Base-by-base conservation (phyloP, 1,139 yeast genomes). In the Kodamaea sp. region DNA sequence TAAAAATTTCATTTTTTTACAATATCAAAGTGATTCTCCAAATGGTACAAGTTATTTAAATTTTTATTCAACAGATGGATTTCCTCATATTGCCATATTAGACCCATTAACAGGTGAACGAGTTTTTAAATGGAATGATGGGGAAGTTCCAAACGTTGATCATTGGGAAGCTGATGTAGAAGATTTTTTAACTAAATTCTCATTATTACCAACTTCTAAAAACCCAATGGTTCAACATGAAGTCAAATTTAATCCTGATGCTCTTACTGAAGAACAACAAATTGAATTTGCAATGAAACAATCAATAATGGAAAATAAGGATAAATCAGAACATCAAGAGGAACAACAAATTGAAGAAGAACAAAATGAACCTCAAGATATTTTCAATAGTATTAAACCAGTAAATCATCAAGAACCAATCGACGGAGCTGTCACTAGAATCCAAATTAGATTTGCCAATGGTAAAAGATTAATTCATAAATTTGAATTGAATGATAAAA, bases 81-180 rank as follows among this genome's bases (percentile, higher is more conserved):
- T 69, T 54, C 99, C 99, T 1, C 97, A 92, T 57, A 80, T 94
- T 31, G 88, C 97, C 2, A 86, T 94, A 31, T 60, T 94, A 40
- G 99, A 94, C 57, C 97, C 98, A 2, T 78, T 90, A 57, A 92
- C 98, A 0, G 97, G 97, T 9, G 98, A 92, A 61, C 72, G 95
- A 44, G 75, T 88, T 40, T 74, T 75, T 49, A 71, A 70, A 43
- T 90, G 97, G 96, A 52, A 54, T 9, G 75, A 74, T 35, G 79
- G 79, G 9, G 64, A 57, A 32, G 81, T 80, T 1, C 95, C 94
- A 0, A 63, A 65, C 28, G 69, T 74, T 1, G 69, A 63, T 9
- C 63, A 60, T 23, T 90, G 92, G 79, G 57, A 82, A 12, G 72
- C 73, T 31, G 84, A 81, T 34, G 75, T 81, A 1, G 70, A 75